A percentile compares a stretch with the other conserved stretches of the same genome.
Evolutionary conservation across 192 early-diverging fungal genomes (phyloP).

Genomic region (Jimgerdemannia flammicorona): DNA sequence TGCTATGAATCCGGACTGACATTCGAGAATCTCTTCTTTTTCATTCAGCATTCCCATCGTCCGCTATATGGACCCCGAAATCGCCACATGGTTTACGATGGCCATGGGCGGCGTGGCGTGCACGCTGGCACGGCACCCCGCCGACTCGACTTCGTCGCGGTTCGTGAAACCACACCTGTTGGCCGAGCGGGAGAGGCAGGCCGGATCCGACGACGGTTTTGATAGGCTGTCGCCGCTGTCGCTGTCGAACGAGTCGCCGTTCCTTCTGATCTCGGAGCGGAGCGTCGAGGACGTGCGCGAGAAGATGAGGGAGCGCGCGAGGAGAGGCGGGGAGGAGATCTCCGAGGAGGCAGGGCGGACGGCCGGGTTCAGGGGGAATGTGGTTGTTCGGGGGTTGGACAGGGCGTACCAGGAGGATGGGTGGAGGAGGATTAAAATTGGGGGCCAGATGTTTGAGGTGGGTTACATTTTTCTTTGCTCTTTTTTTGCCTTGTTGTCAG

Average conservation of each 20-base stretch:
- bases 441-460: conserved; percentile 48
- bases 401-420: conserved; percentile 64
- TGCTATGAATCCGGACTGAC: too few relatives aligned
- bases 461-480: conserved; percentile 2
- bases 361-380: conserved; percentile 66
- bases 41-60: conserved; percentile 3
- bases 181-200: conserved; percentile 4
- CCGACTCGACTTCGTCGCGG: conserved; percentile 1
- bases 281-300: conserved; percentile 51
- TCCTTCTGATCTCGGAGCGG: conserved; percentile 59
- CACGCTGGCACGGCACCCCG: conserved; percentile 33
- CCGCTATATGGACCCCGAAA: conserved; percentile 26
- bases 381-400: conserved; percentile 49
- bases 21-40: too few relatives aligned
- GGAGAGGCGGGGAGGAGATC: conserved; percentile 1
- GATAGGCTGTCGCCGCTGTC: conserved; percentile 31
- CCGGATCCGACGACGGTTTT: background rate
- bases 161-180: conserved; percentile 34
- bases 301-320: conserved; percentile 40
- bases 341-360: conserved; percentile 16
- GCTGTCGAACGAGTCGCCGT: conserved; percentile 73
- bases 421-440: conserved; percentile 48
- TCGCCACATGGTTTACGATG: conserved; percentile 42
- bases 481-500: too few relatives aligned
- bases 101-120: conserved; percentile 36